phyloP scores from a whole-genome alignment of 2,329 filamentous ascomycete genomes.

The Cryphonectria radicalis region DNA sequence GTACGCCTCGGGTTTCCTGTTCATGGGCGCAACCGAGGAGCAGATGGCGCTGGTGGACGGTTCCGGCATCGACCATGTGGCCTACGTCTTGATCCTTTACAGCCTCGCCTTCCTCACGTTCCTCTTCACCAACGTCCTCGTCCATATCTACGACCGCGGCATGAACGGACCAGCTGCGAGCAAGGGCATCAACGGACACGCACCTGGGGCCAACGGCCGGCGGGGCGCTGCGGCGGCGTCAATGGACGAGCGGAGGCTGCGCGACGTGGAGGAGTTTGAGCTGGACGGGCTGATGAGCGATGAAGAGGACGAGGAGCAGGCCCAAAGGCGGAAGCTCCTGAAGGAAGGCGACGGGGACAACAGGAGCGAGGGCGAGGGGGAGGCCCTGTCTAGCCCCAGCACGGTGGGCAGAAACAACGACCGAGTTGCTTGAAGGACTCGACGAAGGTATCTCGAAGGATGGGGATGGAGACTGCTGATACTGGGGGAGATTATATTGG shows the following conservation, averaged over 20 bases:
- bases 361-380: slow-evolving; percentile 24
- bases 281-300: slow-evolving; percentile 88
- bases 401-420: slow-evolving; percentile 53
- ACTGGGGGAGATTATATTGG: background rate
- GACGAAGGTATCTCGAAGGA: background rate
- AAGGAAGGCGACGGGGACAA: slow-evolving; percentile 37
- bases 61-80: slow-evolving; percentile 82
- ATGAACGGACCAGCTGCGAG: slow-evolving; percentile 42
- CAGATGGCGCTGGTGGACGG: slow-evolving; percentile 81
- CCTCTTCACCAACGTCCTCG: slow-evolving; percentile 85
- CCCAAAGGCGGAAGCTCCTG: slow-evolving; percentile 43
- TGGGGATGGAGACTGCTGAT: background rate
- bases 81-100: slow-evolving; percentile 90
- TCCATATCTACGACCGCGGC: slow-evolving; percentile 77
- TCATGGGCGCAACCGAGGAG: slow-evolving; percentile 97
- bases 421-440: slow-evolving; percentile 33
- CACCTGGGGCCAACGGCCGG: slow-evolving; percentile 18
- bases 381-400: slow-evolving; percentile 50
- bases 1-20: slow-evolving; percentile 90
- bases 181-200: slow-evolving; percentile 46
- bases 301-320: slow-evolving; percentile 68
- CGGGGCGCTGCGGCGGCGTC: background rate
- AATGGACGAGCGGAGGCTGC: slow-evolving; percentile 60
- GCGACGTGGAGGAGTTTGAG: slow-evolving; percentile 91
- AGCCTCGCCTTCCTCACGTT: slow-evolving; percentile 89